phyloP scores from a whole-genome alignment of 805 yeast species.

The Candida xyloterini region DNA sequence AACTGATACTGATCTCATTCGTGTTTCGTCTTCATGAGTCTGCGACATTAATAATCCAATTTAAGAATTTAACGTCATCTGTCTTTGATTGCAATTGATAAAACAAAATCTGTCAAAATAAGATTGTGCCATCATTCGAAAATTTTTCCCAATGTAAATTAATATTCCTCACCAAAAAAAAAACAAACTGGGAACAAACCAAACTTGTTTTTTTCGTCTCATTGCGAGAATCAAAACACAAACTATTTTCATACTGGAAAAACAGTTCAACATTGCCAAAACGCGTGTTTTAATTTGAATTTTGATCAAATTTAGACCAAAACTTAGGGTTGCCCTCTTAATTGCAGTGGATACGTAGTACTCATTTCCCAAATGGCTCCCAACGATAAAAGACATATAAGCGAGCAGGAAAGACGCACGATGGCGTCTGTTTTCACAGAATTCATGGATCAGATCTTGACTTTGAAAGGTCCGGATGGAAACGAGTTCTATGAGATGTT shows the following conservation, averaged over 20 bases:
- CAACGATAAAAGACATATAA: constrained; percentile 7
- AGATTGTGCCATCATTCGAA: constrained; percentile 10
- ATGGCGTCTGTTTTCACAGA: constrained; percentile 17
- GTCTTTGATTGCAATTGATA: background rate
- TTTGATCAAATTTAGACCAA: constrained; percentile 2
- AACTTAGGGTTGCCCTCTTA: background rate
- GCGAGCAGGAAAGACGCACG: constrained; percentile 20
- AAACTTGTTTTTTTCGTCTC: constrained; percentile 7
- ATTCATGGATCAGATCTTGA: constrained; percentile 23
- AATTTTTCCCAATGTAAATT: constrained; percentile 6
- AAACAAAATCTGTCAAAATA: constrained; percentile 8
- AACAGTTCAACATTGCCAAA: constrained; percentile 1
- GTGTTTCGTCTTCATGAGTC: background rate
- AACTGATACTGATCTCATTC: no score
- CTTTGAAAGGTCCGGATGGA: constrained; percentile 28
- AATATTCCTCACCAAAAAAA: constrained; percentile 1
- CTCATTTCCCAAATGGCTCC: constrained; percentile 10
- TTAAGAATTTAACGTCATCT: no score
- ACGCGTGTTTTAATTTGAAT: constrained; percentile 1
- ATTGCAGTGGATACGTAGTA: constrained; percentile 3
- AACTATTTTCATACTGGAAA: constrained; percentile 3
- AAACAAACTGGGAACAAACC: constrained; percentile 6
- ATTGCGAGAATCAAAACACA: constrained; percentile 7
- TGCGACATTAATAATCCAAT: background rate
- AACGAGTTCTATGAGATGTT: constrained; percentile 40